Evolutionary conservation across 805 yeast species (phyloP).

Genomic region (Metschnikowia orientalis): DNA sequence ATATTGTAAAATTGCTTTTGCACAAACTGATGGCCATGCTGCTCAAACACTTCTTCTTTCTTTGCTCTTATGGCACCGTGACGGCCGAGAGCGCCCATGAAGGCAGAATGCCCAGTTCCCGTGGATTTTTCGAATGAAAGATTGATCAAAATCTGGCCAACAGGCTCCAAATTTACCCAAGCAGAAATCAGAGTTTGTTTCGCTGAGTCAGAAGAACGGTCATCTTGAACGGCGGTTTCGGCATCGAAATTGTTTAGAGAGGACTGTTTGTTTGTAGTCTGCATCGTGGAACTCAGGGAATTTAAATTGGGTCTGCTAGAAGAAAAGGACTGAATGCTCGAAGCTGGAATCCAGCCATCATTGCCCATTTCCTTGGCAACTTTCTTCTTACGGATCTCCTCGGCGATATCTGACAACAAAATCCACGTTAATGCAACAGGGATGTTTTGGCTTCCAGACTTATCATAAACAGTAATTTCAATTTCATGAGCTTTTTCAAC

Average conservation of each 20-base stretch:
- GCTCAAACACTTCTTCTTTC: constrained; percentile 86
- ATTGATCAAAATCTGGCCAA: constrained; percentile 80
- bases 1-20: constrained; percentile 93
- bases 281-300: constrained; percentile 3
- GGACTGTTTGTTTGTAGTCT: constrained; percentile 2
- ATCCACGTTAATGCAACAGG: constrained; percentile 96
- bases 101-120: constrained; percentile 32
- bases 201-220: constrained; percentile 5
- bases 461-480: constrained; percentile 84
- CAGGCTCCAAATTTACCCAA: constrained; percentile 92
- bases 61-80: constrained; percentile 97
- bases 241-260: constrained; percentile 1
- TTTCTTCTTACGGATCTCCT: constrained; percentile 87
- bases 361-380: constrained; percentile 61
- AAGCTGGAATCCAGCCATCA: constrained; percentile 87
- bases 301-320: constrained; percentile 6
- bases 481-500: constrained; percentile 91
- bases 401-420: constrained; percentile 84
- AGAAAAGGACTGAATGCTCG: constrained; percentile 33
- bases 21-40: constrained; percentile 95
- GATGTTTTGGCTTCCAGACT: constrained; percentile 55
- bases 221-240: neutral
- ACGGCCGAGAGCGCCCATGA: constrained; percentile 57
- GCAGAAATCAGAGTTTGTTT: constrained; percentile 51
- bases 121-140: constrained; percentile 71